phyloP scores from a whole-genome alignment of 2,329 filamentous ascomycete genomes.

The Arthrobotrys megalospora region DNA sequence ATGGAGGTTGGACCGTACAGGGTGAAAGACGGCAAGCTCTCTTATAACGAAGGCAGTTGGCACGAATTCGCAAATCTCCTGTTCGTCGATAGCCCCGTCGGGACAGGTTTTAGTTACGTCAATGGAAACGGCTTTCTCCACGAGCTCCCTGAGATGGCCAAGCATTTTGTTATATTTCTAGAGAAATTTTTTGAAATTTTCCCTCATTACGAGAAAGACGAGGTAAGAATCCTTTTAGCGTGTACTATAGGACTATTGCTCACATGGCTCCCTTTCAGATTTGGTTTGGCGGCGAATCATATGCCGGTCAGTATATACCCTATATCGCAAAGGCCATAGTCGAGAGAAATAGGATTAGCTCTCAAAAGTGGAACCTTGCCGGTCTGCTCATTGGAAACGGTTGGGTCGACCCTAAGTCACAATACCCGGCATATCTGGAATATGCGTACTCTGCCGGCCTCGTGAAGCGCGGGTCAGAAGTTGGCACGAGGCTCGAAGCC shows the following conservation, averaged over 20 bases:
- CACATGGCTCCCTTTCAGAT: slow-evolving; percentile 73
- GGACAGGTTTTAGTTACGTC: slow-evolving; percentile 95
- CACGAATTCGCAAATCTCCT: slow-evolving; percentile 97
- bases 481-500: slow-evolving; percentile 77
- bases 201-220: slow-evolving; percentile 90
- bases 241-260: not conserved
- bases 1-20: slow-evolving; percentile 98
- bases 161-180: slow-evolving; percentile 88
- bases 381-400: slow-evolving; percentile 96
- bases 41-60: slow-evolving; percentile 95
- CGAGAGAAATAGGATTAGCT: slow-evolving; percentile 78
- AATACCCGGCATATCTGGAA: slow-evolving; percentile 88
- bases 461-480: slow-evolving; percentile 77
- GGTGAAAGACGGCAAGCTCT: slow-evolving; percentile 79
- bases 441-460: slow-evolving; percentile 84
- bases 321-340: slow-evolving; percentile 95
- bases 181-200: slow-evolving; percentile 93
- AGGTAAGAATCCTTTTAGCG: slow-evolving; percentile 73
- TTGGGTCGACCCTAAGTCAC: slow-evolving; percentile 92
- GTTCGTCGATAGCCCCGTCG: slow-evolving; percentile 97
- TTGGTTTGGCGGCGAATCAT: slow-evolving; percentile 96
- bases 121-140: slow-evolving; percentile 88
- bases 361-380: slow-evolving; percentile 79
- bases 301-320: slow-evolving; percentile 95
- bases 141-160: slow-evolving; percentile 89